Conservation (phyloP, 345 rosid genomes). For the Angophora floribunda region DNA sequence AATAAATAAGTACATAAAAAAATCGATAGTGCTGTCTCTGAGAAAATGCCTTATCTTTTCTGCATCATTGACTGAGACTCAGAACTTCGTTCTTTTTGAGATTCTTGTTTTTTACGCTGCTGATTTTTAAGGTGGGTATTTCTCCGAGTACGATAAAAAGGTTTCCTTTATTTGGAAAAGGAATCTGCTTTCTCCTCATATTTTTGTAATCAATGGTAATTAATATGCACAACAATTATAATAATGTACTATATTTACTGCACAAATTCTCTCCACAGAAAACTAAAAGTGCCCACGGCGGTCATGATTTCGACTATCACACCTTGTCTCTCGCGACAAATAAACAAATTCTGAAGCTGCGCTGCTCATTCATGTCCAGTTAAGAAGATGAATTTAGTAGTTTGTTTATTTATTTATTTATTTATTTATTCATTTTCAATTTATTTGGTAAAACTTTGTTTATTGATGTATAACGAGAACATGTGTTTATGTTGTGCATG, state of each 20-base stretch:
- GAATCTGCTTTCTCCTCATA: constrained; percentile 39
- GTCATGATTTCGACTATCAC: constrained; percentile 28
- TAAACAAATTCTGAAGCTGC: constrained; percentile 13
- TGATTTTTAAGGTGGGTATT: constrained; percentile 34
- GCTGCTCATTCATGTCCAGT: background rate
- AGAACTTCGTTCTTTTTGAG: background rate
- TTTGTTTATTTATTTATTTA: background rate
- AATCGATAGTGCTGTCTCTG: background rate
- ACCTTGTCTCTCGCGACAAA: constrained; percentile 27
- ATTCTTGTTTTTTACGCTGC: constrained; percentile 23
- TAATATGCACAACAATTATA: constrained; percentile 5
- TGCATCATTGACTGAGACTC: constrained; percentile 27
- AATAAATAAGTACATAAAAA: background rate
- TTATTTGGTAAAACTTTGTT: background rate
- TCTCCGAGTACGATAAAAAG: constrained; percentile 31
- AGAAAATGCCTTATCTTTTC: constrained; percentile 21
- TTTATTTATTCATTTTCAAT: background rate
- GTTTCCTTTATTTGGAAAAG: constrained; percentile 46
- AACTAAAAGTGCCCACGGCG: constrained; percentile 12
- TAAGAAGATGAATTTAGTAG: background rate
- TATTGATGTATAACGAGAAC: background rate
- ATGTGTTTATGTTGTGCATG: background rate
- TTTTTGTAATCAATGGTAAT: constrained; percentile 21
- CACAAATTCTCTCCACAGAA: constrained; percentile 3
- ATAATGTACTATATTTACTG: background rate